These are phyloP conservation scores for Leptographium galeiforme DNA, from an alignment of 2,329 filamentous ascomycete species.

Conservation along the genomic window DNA sequence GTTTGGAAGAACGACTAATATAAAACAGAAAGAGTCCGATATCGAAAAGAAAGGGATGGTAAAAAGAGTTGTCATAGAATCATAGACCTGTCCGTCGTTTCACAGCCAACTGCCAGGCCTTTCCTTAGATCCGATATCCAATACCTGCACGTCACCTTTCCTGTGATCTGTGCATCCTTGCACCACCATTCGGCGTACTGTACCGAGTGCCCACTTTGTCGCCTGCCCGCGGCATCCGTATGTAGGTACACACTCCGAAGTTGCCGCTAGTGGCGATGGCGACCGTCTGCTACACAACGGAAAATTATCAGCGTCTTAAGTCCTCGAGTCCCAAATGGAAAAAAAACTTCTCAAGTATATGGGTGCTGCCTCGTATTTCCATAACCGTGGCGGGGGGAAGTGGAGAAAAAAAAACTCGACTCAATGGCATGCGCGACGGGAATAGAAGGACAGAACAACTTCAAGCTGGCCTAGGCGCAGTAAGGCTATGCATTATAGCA, in stretches of 20 bases:
- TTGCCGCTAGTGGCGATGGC: constrained; percentile 18
- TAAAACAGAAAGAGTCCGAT: no score
- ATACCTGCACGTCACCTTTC: no score
- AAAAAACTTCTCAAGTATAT: constrained; percentile 1
- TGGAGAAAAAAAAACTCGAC: neutral
- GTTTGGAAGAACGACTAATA: no score
- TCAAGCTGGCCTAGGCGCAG: neutral
- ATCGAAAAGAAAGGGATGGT: no score
- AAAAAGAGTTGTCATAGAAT: no score
- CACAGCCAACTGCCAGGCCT: no score
- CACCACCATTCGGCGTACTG: neutral
- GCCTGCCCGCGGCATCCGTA: neutral
- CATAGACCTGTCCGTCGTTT: no score
- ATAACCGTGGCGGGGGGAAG: neutral
- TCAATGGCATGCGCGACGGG: neutral
- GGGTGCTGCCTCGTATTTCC: neutral
- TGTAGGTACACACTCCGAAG: neutral
- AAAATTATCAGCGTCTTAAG: constrained; percentile 25
- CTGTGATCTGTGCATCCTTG: no score
- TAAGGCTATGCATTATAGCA: no score
- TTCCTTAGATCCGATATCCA: no score
- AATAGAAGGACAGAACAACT: neutral
- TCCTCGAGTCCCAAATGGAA: neutral
- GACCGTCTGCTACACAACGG: constrained; percentile 26
- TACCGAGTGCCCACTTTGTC: neutral